Conservation (phyloP, 2,329 filamentous ascomycete genomes). For the Pestalotiopsis sp. region DNA sequence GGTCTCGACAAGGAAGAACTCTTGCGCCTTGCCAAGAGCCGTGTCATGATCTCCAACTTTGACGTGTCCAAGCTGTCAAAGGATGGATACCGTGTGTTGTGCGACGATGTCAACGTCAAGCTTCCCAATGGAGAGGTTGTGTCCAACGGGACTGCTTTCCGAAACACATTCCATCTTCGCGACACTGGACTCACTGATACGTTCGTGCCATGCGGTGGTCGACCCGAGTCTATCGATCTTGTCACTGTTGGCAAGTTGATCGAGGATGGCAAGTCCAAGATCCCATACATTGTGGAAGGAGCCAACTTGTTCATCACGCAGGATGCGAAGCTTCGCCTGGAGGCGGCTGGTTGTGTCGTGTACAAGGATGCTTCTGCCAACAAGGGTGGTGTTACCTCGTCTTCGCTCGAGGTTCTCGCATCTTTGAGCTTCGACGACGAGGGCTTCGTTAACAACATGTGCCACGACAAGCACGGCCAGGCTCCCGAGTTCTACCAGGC, state of each 20-base stretch:
- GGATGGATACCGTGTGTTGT: slow-evolving; percentile 87
- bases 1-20: slow-evolving; percentile 86
- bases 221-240: slow-evolving; percentile 94
- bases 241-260: slow-evolving; percentile 83
- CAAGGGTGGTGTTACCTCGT: slow-evolving; percentile 97
- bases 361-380: slow-evolving; percentile 99
- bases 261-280: slow-evolving; percentile 79
- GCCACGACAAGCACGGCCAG: slow-evolving; percentile 70
- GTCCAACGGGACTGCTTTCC: slow-evolving; percentile 91
- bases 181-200: slow-evolving; percentile 75
- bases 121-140: slow-evolving; percentile 86
- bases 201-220: slow-evolving; percentile 95
- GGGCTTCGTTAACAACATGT: slow-evolving; percentile 92
- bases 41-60: slow-evolving; percentile 88
- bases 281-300: slow-evolving; percentile 96
- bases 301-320: slow-evolving; percentile 99
- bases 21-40: slow-evolving; percentile 78
- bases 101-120: slow-evolving; percentile 87
- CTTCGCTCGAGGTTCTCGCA: slow-evolving; percentile 92
- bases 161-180: slow-evolving; percentile 95
- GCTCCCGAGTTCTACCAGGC: slow-evolving; percentile 88
- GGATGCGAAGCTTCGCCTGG: slow-evolving; percentile 92
- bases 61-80: slow-evolving; percentile 83
- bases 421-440: slow-evolving; percentile 92
- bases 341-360: slow-evolving; percentile 90